phyloP scores from a whole-genome alignment of 345 rosid genomes.

The Brassica rapa region DNA sequence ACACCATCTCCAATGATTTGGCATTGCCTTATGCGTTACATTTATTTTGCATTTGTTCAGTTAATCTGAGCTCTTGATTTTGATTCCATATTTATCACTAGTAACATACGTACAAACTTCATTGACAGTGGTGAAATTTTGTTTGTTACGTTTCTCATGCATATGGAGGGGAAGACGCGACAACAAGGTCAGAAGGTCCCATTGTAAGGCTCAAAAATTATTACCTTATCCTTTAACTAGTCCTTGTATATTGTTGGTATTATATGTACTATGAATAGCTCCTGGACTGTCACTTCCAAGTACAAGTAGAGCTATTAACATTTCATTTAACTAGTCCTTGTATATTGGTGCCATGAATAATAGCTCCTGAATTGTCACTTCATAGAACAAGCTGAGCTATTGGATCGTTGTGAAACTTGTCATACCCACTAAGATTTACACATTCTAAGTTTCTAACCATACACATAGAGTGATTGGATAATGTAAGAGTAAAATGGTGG shows the following conservation, averaged over 20 bases:
- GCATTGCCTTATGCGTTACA: not conserved
- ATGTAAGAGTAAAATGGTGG: too few species aligned
- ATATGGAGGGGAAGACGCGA: not conserved
- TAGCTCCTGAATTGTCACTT: not conserved
- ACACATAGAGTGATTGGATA: not conserved
- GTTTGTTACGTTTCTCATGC: not conserved
- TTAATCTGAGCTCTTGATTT: not conserved
- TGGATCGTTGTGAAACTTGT: conserved; percentile 4
- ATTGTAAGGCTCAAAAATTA: not conserved
- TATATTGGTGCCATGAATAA: not conserved
- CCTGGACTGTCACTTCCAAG: not conserved
- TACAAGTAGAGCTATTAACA: not conserved
- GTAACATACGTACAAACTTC: not conserved
- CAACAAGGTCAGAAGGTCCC: conserved; percentile 13
- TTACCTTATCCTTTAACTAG: not conserved
- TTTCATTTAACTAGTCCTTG: not conserved
- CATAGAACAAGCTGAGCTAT: not conserved
- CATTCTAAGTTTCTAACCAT: not conserved
- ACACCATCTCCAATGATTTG: conserved; percentile 14
- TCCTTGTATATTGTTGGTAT: not conserved
- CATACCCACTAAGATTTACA: not conserved
- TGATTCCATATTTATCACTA: not conserved
- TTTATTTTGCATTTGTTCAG: not conserved
- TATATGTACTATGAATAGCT: not conserved
- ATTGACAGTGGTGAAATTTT: not conserved